These are phyloP conservation scores for Erysimum cheiri DNA, from an alignment of 441 rosid species.

Conservation along the genomic window DNA sequence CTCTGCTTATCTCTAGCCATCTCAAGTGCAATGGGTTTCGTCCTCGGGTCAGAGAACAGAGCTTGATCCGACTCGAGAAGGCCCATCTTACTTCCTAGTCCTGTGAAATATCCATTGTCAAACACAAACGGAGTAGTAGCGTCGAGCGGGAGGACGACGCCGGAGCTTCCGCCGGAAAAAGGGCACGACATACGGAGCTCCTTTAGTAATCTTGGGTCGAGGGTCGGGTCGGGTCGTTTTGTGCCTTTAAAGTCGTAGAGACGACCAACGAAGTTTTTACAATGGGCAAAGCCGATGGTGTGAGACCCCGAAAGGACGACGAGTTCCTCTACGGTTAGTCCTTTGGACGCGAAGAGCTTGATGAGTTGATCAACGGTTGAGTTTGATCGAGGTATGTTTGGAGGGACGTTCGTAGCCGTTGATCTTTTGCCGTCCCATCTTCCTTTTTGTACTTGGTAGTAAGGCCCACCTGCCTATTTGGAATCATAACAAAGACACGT, in stretches of 20 bases:
- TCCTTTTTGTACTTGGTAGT: constrained; percentile 68
- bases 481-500: constrained; percentile 13
- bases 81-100: constrained; percentile 55
- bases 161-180: constrained; percentile 46
- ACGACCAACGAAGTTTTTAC: constrained; percentile 55
- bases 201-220: constrained; percentile 58
- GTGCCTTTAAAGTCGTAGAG: constrained; percentile 59
- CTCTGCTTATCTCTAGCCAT: constrained; percentile 50
- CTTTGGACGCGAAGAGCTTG: constrained; percentile 51
- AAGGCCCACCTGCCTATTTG: constrained; percentile 72
- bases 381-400: constrained; percentile 49
- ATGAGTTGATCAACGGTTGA: constrained; percentile 50
- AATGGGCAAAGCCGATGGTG: constrained; percentile 71
- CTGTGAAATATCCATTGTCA: constrained; percentile 54
- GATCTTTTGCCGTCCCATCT: constrained; percentile 66
- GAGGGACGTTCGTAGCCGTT: constrained; percentile 50
- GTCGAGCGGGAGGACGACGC: constrained; percentile 59
- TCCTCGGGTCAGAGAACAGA: constrained; percentile 54
- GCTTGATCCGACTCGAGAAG: constrained; percentile 60
- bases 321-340: constrained; percentile 53
- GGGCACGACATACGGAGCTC: constrained; percentile 65
- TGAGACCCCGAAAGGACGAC: constrained; percentile 50
- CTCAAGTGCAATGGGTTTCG: constrained; percentile 51
- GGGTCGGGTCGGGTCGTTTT: constrained; percentile 54
- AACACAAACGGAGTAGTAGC: constrained; percentile 61